Base-by-base conservation (phyloP, 768 basidiomycete genomes). In the Boletus rufocinnamomeus region DNA sequence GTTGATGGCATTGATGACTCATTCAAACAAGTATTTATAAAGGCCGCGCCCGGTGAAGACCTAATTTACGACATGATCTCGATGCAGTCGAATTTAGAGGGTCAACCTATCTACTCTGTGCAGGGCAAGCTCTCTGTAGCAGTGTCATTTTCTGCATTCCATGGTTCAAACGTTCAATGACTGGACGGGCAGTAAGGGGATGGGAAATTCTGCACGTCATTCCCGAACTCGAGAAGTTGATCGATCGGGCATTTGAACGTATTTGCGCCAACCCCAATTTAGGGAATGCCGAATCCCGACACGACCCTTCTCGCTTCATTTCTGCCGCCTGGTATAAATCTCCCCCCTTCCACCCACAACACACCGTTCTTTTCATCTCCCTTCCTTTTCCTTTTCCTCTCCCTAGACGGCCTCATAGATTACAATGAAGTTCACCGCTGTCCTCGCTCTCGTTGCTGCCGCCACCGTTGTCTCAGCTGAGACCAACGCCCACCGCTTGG, bases 401-500 rank as follows among this genome's bases (percentile, higher is more conserved):
- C 54, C 30, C 57, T 27, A 51, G 35, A 27, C 50, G 16, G 37
- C 34, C 37, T 19, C 21, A 11, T 34, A 28, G 53, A 28, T 9
- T 54, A 69, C 47, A 52, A 73, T 73, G 72, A 73, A 68, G 66
- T 65, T 74, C 64, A 35, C 68, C 32, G 48, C 57, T 25, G 50
- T 68, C 52, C 61, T 80, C 60, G 69, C 80, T 51, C 60, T 82
- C 54, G 66, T 75, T 47, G 73, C 76, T 25, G 70, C 73, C 14
- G 76, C 72, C 40, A 70, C 76, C 40, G 55, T 69, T 10, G 76
- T 75, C 60, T 76, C 74, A n/a, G 73, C 74, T 14, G 79, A 81
- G 53, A 80, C 81, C 49, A 86, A 86, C 52, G 84, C 78, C 0
- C 59, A 77, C 14, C 82, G 85, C 38, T 59, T 86, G 45, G 80